These are phyloP conservation scores for Stagonosporopsis rhizophila DNA, from an alignment of 2,329 filamentous ascomycete species.

Conservation along the genomic window DNA sequence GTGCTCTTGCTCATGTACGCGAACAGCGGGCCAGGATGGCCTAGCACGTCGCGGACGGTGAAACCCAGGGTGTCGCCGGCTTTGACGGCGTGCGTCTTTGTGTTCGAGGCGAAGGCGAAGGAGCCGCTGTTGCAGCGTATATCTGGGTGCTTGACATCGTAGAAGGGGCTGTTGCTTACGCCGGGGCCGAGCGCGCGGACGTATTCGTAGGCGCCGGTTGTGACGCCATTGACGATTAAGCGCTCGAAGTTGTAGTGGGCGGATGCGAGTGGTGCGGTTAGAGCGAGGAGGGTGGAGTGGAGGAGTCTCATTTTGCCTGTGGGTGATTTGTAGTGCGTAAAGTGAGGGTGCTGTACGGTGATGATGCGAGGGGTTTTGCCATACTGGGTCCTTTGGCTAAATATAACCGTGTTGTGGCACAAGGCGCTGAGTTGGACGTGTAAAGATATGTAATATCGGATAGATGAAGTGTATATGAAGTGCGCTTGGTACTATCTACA, in stretches of 20 bases:
- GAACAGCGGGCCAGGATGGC: conserved; percentile 48
- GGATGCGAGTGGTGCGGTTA: conserved; percentile 34
- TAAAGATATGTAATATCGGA: not conserved
- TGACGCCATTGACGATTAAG: conserved; percentile 43
- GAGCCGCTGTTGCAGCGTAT: conserved; percentile 47
- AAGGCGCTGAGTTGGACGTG: not conserved
- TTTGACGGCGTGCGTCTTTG: conserved; percentile 46
- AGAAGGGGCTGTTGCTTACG: conserved; percentile 9
- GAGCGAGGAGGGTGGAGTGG: conserved; percentile 27
- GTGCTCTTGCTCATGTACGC: conserved; percentile 53
- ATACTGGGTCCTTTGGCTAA: not conserved
- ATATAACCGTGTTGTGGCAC: not conserved
- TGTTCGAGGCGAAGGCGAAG: conserved; percentile 39
- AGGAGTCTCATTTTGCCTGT: conserved; percentile 3
- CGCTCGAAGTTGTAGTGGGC: conserved; percentile 50
- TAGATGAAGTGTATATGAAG: conserved; percentile 6
- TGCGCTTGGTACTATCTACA: not conserved
- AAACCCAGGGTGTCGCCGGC: conserved; percentile 59
- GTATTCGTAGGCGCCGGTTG: conserved; percentile 24
- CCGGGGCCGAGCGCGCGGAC: conserved; percentile 5
- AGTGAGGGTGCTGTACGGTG: not conserved
- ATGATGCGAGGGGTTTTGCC: not conserved
- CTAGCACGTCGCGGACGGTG: conserved; percentile 59
- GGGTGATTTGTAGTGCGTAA: not conserved
- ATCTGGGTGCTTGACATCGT: conserved; percentile 22